A percentile compares a stretch with the other conserved stretches of the same genome.
phyloP scores from a whole-genome alignment of 2,329 filamentous ascomycete species.

The Polytolypa hystricis region DNA sequence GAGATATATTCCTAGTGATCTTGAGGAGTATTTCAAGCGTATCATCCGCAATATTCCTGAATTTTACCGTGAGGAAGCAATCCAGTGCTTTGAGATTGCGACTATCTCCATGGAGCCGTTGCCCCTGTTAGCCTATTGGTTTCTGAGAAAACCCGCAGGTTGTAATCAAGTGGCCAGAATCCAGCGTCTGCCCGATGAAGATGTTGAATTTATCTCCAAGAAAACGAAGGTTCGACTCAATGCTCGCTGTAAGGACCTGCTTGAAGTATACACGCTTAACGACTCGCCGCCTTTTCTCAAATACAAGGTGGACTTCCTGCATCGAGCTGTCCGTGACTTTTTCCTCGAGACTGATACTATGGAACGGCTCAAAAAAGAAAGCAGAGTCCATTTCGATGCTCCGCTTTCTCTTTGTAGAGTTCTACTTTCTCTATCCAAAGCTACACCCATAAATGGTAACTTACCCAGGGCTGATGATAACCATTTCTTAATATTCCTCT shows the following conservation, averaged over 20 bases:
- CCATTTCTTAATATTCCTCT: no score
- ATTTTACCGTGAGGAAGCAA: conserved; percentile 10
- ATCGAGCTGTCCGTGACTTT: conserved; percentile 8
- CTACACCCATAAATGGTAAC: no score
- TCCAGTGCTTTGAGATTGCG: conserved; percentile 8
- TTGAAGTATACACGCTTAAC: conserved; percentile 7
- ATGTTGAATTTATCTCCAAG: conserved; percentile 6
- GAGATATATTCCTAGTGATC: conserved; percentile 10
- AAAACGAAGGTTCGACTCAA: conserved; percentile 11
- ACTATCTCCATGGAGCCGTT: conserved; percentile 5
- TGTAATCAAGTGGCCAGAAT: neutral
- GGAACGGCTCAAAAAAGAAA: no score
- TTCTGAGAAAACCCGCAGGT: conserved; percentile 5
- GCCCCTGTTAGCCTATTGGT: conserved; percentile 5
- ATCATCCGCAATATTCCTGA: conserved; percentile 13
- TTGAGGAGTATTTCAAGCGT: conserved; percentile 13
- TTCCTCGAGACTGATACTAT: no score
- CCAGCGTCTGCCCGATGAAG: neutral
- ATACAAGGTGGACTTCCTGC: conserved; percentile 5
- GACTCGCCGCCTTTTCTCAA: neutral
- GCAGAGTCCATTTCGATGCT: no score
- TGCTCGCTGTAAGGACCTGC: conserved; percentile 12
- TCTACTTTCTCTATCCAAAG: no score
- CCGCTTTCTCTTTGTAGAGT: no score
- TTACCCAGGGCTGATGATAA: no score